Evolutionary conservation across 768 basidiomycete species (phyloP), one percentile per base, ranked within the genome.

Genomic region (Leccinum disarticulatum): DNA sequence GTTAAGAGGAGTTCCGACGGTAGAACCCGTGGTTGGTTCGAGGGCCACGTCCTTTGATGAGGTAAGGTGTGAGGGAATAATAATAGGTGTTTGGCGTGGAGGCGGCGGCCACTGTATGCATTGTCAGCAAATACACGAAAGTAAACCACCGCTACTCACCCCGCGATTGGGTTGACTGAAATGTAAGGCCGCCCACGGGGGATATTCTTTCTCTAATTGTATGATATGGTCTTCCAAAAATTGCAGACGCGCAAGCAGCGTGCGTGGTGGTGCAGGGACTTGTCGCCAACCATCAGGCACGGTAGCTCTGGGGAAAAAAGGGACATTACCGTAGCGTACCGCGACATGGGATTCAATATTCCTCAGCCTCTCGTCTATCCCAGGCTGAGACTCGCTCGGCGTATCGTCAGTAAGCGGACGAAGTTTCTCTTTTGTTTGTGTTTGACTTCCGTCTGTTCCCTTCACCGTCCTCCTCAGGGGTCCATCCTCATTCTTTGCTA

Each of bases 141-240:
- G 13, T 43, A 46, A 38, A n/a, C 41, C 28, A 57, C 58, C 36
- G 17, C 57, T 5, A 80, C 88, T 52, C 74, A 93, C 91, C 28
- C 86, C 88, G 58, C 91, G 84, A 65, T 85, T 81, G 3, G 91
- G 91, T 68, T 93, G 91, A 57, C 89, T 91, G 70, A 93, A 93
- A 68, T 93, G 91, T n/a, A 93, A 75, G 8, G 91, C 90, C 0
- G 91, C 89, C 91, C 91, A 93, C 6, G 91, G 89, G 3, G 91
- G 91, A 66, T 90, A 92, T 55, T 91, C 90, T 66, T 84, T 89
- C 70, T 93, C 91, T 2, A 93, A 77, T 53, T 80, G 81, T 38
- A 88, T 79, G 60, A 93, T 81, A 65, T 92, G 90, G 38, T 91
- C 87, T 70, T 93, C 91, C 1, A 93, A 72, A 61, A 83, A 85